Percentiles rank a stretch among this genome's conserved stretches.
phyloP scores from a whole-genome alignment of 2,329 filamentous ascomycete species.

The Chrysosporium queenslandicum region DNA sequence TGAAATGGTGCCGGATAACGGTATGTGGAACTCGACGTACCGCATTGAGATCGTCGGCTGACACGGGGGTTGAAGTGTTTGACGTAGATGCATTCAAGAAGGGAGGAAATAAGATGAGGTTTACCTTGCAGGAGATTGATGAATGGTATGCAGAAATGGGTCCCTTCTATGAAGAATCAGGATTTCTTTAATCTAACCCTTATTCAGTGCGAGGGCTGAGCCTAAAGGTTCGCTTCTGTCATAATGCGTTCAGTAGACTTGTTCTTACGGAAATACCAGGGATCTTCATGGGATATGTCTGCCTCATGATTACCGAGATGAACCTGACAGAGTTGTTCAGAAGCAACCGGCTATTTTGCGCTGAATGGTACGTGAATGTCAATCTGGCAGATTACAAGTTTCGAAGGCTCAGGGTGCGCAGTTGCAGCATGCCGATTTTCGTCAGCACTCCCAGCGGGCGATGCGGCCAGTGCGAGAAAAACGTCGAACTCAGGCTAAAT shows the following conservation, averaged over 20 bases:
- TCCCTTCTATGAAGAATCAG: background rate
- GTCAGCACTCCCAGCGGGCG: slow-evolving; percentile 30
- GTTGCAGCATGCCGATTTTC: slow-evolving; percentile 38
- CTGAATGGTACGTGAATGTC: slow-evolving; percentile 13
- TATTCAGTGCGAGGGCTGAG: background rate
- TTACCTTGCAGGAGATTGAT: slow-evolving; percentile 17
- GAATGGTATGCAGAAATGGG: slow-evolving; percentile 13
- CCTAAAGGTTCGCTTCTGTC: background rate
- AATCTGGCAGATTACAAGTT: no score
- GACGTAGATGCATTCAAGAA: slow-evolving; percentile 14
- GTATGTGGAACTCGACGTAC: slow-evolving; percentile 16
- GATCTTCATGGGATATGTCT: slow-evolving; percentile 16
- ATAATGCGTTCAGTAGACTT: background rate
- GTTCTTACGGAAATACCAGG: slow-evolving; percentile 2
- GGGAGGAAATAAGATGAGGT: slow-evolving; percentile 10
- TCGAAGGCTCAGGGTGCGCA: background rate
- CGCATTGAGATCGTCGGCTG: background rate
- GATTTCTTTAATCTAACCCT: background rate
- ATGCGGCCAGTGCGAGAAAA: slow-evolving; percentile 14
- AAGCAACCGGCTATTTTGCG: slow-evolving; percentile 14
- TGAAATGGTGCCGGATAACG: slow-evolving; percentile 32
- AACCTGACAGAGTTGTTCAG: slow-evolving; percentile 15
- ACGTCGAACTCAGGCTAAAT: slow-evolving; percentile 15
- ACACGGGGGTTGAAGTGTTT: slow-evolving; percentile 11
- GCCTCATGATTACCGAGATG: slow-evolving; percentile 15